Evolutionary conservation across 2,329 filamentous ascomycete genomes (phyloP), one percentile per base, ranked within the genome.

Genomic region (Ophiocordyceps camponoti-leonardi): DNA sequence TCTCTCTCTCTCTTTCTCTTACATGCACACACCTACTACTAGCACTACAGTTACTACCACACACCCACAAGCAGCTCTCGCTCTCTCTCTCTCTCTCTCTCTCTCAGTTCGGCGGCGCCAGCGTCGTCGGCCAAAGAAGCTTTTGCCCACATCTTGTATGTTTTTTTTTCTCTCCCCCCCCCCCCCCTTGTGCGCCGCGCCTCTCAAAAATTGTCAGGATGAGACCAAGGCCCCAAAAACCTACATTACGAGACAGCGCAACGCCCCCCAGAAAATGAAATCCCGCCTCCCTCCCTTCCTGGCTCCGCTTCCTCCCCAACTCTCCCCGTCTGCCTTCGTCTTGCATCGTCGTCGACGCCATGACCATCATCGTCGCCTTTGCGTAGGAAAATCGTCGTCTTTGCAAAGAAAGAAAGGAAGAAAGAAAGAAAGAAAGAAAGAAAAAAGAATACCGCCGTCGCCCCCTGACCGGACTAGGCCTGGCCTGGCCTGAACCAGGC

Each of bases 201-300:
- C 60, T 58, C 56, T 55, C 56, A 60, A 56, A 62, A 60, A 58
- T 51, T 48, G 56, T 59, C 58, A 60, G 59, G 60, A 63, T 62
- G 58, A 62, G 57, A 62, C 61, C 57, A 62, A 59, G 54, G 50
- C 58, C 58, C 57, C 56, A 59, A 58, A 28, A 60, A 54, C 53
- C 44, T 45, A 41, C 44, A 33, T 45, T 56, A 56, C 59, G 56
- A 62, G 60, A 62, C 58, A 62, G 52, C 53, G 49, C 51, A 53
- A 48, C 49, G 44, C 50, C 52, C 56, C 55, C 58, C 53, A 53
- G 51, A 54, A 52, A 53, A 56, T 54, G 52, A 54, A 56, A 56
- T 53, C 50, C 54, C 55, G 44, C 47, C 47, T 51, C 57, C 55
- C 52, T 51, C 46, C 49, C 48, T 50, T 47, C 41, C 49, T 49